Conservation (phyloP, 75 land plant species). For the Cunninghamia lanceolata region DNA sequence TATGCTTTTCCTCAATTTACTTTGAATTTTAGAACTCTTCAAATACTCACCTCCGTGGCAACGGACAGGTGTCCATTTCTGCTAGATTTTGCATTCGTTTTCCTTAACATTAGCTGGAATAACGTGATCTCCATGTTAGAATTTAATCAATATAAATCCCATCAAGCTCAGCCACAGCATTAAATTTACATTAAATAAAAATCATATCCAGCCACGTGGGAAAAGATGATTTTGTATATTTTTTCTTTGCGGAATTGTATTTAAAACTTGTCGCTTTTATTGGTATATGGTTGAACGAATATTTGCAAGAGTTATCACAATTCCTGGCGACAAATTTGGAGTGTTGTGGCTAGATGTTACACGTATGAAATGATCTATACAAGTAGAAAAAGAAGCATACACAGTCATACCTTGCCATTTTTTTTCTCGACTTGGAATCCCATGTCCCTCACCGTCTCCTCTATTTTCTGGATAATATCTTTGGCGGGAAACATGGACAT, state of each 20-base stretch:
- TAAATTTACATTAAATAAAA: no score
- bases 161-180: no score
- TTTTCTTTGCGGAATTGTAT: no score
- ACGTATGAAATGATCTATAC: background rate
- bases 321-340: no score
- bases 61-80: constrained; percentile 27
- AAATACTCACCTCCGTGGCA: background rate
- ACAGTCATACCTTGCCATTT: constrained; percentile 68
- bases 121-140: background rate
- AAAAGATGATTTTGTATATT: background rate
- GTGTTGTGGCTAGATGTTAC: no score
- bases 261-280: no score
- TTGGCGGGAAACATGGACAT: constrained; percentile 55
- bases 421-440: constrained; percentile 51
- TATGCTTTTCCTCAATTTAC: background rate
- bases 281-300: background rate
- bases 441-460: constrained; percentile 41
- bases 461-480: constrained; percentile 58
- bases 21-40: background rate
- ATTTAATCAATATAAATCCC: no score
- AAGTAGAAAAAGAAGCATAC: background rate
- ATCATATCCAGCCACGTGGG: no score
- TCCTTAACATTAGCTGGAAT: constrained; percentile 46
- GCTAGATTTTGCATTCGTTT: constrained; percentile 19
- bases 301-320: background rate